Conservation (phyloP, 495 filamentous ascomycete genomes). For the Aspergillus taichungensis region DNA sequence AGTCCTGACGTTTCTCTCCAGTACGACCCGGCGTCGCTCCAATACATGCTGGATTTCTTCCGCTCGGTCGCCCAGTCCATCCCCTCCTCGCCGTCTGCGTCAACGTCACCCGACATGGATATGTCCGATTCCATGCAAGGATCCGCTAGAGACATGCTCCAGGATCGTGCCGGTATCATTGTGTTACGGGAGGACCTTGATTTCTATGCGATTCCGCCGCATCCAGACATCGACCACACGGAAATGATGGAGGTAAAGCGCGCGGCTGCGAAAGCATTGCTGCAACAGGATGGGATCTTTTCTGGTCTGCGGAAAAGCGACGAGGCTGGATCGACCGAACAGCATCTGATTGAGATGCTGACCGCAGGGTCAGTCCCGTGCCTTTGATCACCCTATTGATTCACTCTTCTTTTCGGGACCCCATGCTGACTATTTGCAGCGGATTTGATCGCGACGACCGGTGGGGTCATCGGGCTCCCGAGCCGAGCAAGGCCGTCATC, state of each 20-base stretch:
- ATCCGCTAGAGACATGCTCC: conserved; percentile 67
- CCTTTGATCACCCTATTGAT: neutral
- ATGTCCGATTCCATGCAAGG: conserved; percentile 59
- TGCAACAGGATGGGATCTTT: conserved; percentile 93
- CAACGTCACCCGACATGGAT: conserved; percentile 51
- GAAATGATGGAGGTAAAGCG: conserved; percentile 98
- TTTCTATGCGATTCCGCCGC: conserved; percentile 94
- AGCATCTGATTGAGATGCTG: conserved; percentile 98
- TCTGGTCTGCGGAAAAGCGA: conserved; percentile 90
- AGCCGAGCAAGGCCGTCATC: conserved; percentile 97
- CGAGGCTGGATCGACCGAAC: conserved; percentile 91
- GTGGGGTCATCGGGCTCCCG: conserved; percentile 93
- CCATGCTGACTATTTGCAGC: conserved; percentile 37
- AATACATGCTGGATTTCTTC: conserved; percentile 99
- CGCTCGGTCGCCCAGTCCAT: conserved; percentile 91
- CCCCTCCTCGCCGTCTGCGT: conserved; percentile 57
- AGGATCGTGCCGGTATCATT: conserved; percentile 92
- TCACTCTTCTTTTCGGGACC: neutral
- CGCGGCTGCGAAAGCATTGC: conserved; percentile 75
- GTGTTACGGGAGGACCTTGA: conserved; percentile 94
- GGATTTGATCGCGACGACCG: conserved; percentile 92
- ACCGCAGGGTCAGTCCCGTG: conserved; percentile 73
- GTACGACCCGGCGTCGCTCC: conserved; percentile 93
- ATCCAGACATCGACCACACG: conserved; percentile 67
- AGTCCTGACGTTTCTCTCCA: conserved; percentile 51